phyloP scores from a whole-genome alignment of 2,329 filamentous ascomycete species.

The Penicillium sp. region DNA sequence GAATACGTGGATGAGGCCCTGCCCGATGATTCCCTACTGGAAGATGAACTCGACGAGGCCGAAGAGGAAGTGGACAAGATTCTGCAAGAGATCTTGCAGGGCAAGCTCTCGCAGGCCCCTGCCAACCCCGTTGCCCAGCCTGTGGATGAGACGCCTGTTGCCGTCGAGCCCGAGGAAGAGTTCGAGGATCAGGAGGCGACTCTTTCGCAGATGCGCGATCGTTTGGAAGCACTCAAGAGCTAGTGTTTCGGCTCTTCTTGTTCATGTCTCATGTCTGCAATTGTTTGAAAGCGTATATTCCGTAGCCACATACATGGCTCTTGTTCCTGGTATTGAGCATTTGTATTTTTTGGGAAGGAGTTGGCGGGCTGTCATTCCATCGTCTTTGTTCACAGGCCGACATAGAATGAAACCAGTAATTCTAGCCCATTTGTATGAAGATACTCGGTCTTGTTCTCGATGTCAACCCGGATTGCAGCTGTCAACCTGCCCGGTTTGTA shows the following conservation, averaged over 20 bases:
- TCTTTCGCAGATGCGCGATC: conserved; percentile 90
- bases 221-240: conserved; percentile 88
- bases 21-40: conserved; percentile 70
- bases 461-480: neutral
- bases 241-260: conserved; percentile 44
- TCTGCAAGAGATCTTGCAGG: conserved; percentile 84
- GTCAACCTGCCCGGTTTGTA: neutral
- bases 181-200: conserved; percentile 87
- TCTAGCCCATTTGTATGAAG: neutral
- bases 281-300: neutral
- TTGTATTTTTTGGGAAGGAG: conserved; percentile 18
- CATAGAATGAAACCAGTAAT: conserved; percentile 15
- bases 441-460: neutral
- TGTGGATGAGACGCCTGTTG: conserved; percentile 54
- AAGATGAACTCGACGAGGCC: conserved; percentile 72
- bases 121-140: conserved; percentile 56
- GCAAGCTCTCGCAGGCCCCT: conserved; percentile 68
- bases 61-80: conserved; percentile 92
- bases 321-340: neutral
- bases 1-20: conserved; percentile 91
- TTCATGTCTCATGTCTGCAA: conserved; percentile 1
- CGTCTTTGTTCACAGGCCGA: conserved; percentile 26
- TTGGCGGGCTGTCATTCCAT: conserved; percentile 9
- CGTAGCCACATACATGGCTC: neutral
- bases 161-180: conserved; percentile 58